Base-by-base conservation (phyloP, 2,329 filamentous ascomycete genomes). In the Pyricularia sp. region DNA sequence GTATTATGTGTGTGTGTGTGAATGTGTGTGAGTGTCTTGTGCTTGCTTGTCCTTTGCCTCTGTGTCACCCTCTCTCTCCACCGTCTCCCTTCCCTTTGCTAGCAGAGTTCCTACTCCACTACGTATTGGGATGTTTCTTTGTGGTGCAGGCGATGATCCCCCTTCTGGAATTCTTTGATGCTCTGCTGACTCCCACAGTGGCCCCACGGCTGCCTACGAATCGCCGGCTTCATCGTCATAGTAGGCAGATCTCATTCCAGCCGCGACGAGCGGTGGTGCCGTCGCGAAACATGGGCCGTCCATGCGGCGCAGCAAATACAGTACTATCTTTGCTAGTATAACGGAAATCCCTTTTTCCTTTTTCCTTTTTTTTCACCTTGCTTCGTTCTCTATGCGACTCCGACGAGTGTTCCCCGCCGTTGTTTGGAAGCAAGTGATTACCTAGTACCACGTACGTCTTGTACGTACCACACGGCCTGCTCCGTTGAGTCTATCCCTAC, bases 111-210 rank as follows among this genome's bases (percentile, higher is more conserved):
- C 40, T 49, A 49, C 40, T 49, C 40, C 40, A 49, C 40, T 49
- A 49, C 16, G 40, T 49, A n/a, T 49, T n/a, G 40, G 40, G 40
- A 19, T 19, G 40, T 49, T 49, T 49, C 40, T 49, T 49, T 49
- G 40, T 49, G 40, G 40, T 49, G 19, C 19, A 49, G 40, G 40
- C 40, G 40, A 49, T 7, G 16, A 49, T 30, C 26, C 57, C 31
- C 26, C 26, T 31, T 35, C 60, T 24, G 60, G 60, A 62, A 62
- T 62, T 62, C 30, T 35, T 62, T 31, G 28, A 22, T 62, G 60
- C 60, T 33, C 60, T 62, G 60, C 13, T 62, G 60, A 62, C 60
- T 62, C 60, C 60, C n/a, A 22, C 10, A 40, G 60, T 49, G 40
- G 40, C 40, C 40, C 40, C 40, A 49, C 40, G 40, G 19, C 40